Conservation (phyloP, 139 green algal species). For the Tetradesmus lagerheimii region DNA sequence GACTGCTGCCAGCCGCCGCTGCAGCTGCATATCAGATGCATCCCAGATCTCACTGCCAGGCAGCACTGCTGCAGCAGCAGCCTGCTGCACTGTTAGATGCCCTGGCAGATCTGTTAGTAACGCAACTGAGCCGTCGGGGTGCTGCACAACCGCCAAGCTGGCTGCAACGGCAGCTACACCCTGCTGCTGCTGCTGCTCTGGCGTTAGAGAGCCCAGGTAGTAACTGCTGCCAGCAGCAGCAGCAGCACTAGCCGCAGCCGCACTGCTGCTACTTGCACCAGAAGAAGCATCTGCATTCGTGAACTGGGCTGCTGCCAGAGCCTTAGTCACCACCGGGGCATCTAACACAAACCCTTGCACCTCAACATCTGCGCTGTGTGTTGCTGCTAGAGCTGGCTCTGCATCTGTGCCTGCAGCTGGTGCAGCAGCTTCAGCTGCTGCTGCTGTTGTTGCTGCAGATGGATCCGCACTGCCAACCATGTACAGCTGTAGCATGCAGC, state of each 20-base stretch:
- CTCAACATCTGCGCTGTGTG: not conserved
- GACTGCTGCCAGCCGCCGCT: slow-evolving; percentile 22
- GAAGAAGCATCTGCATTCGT: too few species aligned
- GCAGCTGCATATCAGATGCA: slow-evolving; percentile 9
- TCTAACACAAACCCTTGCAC: slow-evolving; percentile 5
- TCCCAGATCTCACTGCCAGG: not conserved
- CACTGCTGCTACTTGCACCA: slow-evolving; percentile 7
- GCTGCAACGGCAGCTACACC: not conserved
- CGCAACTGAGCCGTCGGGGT: slow-evolving; percentile 44
- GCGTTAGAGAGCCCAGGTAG: not conserved
- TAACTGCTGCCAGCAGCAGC: slow-evolving; percentile 13
- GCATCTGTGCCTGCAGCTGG: too few species aligned
- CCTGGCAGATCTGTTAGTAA: slow-evolving; percentile 14
- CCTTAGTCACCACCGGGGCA: not conserved
- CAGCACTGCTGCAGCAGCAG: slow-evolving; percentile 26
- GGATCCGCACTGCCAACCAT: not conserved
- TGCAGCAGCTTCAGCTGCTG: not conserved
- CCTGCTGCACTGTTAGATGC: not conserved
- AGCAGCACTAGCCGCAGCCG: not conserved
- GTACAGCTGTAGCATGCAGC: not conserved
- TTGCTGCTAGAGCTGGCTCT: slow-evolving; percentile 18
- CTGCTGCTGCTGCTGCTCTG: slow-evolving; percentile 15
- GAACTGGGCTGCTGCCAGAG: not conserved
- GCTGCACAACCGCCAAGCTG: slow-evolving; percentile 35
- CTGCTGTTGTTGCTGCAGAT: slow-evolving; percentile 2